phyloP scores from a whole-genome alignment of 179 eudicot species.

The Beta macrorhiza region DNA sequence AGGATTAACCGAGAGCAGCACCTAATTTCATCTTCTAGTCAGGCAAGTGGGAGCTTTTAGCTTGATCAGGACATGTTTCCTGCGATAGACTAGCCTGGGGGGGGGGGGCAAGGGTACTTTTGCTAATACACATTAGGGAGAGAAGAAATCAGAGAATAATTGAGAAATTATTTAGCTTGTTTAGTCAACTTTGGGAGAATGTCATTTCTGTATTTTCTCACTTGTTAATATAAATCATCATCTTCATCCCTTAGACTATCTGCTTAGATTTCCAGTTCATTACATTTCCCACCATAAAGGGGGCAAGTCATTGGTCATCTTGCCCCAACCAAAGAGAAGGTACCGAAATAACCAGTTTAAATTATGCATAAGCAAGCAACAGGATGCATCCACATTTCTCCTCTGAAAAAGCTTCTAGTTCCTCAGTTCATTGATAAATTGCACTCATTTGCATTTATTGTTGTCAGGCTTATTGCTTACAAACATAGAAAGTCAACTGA shows the following conservation, averaged over 20 bases:
- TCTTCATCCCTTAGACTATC: no score
- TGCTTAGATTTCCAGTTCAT: no score
- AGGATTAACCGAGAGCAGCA: not conserved
- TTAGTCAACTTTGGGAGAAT: no score
- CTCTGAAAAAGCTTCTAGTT: not conserved
- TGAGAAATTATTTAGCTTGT: no score
- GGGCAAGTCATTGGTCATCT: no score
- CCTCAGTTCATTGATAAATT: not conserved
- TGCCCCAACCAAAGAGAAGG: not conserved
- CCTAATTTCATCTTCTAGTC: not conserved
- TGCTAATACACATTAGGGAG: no score
- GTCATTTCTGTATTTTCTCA: no score
- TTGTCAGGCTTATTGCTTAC: not conserved
- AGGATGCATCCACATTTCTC: not conserved
- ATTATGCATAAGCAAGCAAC: not conserved
- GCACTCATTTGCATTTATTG: not conserved
- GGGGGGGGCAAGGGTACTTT: no score
- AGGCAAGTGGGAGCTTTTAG: not conserved
- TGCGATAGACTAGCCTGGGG: no score
- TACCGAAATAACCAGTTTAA: not conserved
- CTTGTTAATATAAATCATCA: no score
- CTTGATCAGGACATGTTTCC: not conserved
- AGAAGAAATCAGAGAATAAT: no score
- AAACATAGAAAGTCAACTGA: not conserved
- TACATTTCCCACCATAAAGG: no score